Evolutionary conservation across 2,329 filamentous ascomycete species (phyloP), one percentile per base, ranked within the genome.

Genomic region (Huntiella decipiens): DNA sequence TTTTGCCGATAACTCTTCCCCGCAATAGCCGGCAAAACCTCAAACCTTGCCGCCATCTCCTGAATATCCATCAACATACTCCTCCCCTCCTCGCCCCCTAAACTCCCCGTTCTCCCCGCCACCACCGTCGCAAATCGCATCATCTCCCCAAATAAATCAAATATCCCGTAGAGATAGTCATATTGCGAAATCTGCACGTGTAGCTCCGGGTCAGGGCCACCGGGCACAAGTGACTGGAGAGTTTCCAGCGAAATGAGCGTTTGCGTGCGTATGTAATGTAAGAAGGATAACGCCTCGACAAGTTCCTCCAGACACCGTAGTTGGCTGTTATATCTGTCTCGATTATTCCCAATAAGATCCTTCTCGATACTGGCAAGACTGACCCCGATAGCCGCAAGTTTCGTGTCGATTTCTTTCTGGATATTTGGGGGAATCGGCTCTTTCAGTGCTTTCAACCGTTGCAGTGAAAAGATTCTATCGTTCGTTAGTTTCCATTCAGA

Each of bases 81-180:
- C 35, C 74, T 61, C 45, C 55, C 55, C 16, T 32, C 41, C 2
- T 40, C 43, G 38, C 63, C 63, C 3, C 65, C 67, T 51, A 68
- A 60, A 53, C 60, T 63, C 11, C 80, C 81, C 5, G 67, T 78
- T 4, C 86, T 81, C 1, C 86, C 86, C 59, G 93, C 82, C 19
- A 78, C 77, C 4, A 87, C 87, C 43, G 94, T 91, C 0, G 85
- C 86, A 61, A 95, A 96, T 28, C 87, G 74, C 91, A 98, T 98
- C 66, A 96, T 70, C 65, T 98, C 91, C 35, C 91, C 91, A 1
- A 87, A 87, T 54, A 96, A 73, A 60, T 98, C 91, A 56, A 94
- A 95, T 2, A 98, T 63, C 6, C 88, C 91, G 51, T 91, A 79
- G 48, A 94, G 64, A 58, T 94, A 96, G 61, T 98, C 91, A 46